Conservation (phyloP, 208 protist species). For the Entamoeba histolytica region DNA sequence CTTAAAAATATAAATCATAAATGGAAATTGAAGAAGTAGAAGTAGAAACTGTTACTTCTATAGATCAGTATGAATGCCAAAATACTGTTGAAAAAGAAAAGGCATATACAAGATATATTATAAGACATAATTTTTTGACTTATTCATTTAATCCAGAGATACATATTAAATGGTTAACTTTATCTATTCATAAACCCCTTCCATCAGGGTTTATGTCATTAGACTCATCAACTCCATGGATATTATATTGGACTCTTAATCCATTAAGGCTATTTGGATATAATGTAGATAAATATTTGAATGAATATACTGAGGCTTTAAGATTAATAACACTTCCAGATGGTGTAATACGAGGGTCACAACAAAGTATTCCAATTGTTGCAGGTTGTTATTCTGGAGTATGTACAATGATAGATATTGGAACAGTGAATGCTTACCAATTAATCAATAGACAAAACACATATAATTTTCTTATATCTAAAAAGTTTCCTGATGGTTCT, state of each 20-base stretch:
- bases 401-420: not conserved
- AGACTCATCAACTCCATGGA: not conserved
- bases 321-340: not conserved
- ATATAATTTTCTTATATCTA: not conserved
- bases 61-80: not conserved
- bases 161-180: not conserved
- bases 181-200: not conserved
- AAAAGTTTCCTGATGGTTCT: conserved; percentile 26
- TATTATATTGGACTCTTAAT: not conserved
- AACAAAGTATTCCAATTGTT: not conserved
- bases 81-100: not conserved
- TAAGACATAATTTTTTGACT: not conserved
- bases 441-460: not conserved
- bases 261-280: not conserved
- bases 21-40: not conserved
- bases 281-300: not conserved
- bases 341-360: not conserved
- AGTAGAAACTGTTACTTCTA: not conserved
- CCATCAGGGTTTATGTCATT: not conserved
- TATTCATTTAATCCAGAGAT: not conserved
- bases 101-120: not conserved
- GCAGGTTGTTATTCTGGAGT: not conserved
- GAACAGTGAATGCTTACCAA: not conserved
- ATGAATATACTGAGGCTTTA: not conserved
- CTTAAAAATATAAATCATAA: too few relatives aligned